Percentiles rank a stretch among this genome's conserved stretches.
These are phyloP conservation scores for Paramecium sexaurelia DNA, from an alignment of 73 alveolate species.

Conservation along the genomic window DNA sequence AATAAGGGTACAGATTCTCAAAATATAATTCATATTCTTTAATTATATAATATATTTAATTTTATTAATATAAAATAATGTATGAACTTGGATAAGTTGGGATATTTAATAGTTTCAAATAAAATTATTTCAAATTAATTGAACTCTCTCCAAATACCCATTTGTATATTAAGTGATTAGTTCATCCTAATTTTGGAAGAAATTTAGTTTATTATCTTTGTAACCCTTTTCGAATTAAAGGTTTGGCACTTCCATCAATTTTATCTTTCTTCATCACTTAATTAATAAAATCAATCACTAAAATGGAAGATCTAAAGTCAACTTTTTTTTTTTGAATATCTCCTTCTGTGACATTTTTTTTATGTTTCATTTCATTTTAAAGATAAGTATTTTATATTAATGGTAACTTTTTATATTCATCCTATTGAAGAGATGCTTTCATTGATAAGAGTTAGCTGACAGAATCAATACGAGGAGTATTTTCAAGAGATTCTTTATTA, in stretches of 20 bases:
- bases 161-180: neutral
- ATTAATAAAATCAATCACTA: neutral
- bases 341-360: neutral
- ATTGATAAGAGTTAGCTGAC: neutral
- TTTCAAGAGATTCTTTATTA: neutral
- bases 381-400: neutral
- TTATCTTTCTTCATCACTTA: neutral
- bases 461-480: neutral
- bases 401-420: neutral
- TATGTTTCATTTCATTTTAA: neutral
- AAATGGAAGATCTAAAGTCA: neutral
- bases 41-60: no score
- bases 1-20: no score
- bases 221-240: neutral
- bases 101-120: neutral
- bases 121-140: neutral
- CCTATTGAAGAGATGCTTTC: neutral
- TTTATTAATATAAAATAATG: neutral
- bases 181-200: neutral
- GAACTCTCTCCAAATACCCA: neutral
- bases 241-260: constrained; percentile 3
- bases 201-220: neutral
- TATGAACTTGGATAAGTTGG: no score
- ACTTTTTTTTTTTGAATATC: neutral
- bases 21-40: no score